Conservation (phyloP, 2,329 filamentous ascomycete species). For the Fusarium goolgardi region DNA sequence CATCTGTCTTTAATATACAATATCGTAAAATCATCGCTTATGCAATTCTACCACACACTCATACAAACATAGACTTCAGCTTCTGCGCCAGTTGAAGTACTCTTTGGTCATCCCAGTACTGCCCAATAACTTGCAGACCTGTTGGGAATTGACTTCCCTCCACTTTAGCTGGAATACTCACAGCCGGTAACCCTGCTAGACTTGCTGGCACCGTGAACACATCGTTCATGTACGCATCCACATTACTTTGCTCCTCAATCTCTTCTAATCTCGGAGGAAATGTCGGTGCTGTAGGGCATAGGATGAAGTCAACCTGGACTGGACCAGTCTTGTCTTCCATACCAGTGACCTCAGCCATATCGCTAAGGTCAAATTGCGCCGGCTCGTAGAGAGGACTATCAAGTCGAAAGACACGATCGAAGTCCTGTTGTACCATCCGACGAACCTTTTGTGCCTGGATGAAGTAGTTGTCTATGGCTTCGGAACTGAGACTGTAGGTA, state of each 20-base stretch:
- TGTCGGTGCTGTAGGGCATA: conserved; percentile 88
- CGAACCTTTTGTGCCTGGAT: conserved; percentile 91
- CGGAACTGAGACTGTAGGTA: conserved; percentile 88
- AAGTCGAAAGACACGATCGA: conserved; percentile 79
- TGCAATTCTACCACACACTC: conserved; percentile 16
- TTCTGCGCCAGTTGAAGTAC: conserved; percentile 69
- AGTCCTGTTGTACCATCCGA: conserved; percentile 85
- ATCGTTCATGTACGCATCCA: conserved; percentile 92
- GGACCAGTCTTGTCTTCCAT: conserved; percentile 69
- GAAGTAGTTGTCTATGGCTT: conserved; percentile 96
- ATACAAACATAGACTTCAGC: conserved; percentile 51
- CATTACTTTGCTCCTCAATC: conserved; percentile 63
- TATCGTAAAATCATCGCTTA: conserved; percentile 28
- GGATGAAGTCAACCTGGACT: conserved; percentile 81
- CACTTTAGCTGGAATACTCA: conserved; percentile 75
- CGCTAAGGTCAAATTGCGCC: conserved; percentile 67
- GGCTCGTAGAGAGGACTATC: conserved; percentile 73
- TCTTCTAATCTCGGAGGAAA: conserved; percentile 73
- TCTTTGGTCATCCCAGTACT: conserved; percentile 79
- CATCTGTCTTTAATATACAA: conserved; percentile 26
- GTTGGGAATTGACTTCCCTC: conserved; percentile 51
- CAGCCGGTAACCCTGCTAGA: conserved; percentile 87
- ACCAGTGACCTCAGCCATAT: conserved; percentile 65
- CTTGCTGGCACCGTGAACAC: conserved; percentile 96
- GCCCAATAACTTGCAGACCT: conserved; percentile 82